phyloP scores from a whole-genome alignment of 176 grass and related monocot genomes.

The Hordeum marinum region DNA sequence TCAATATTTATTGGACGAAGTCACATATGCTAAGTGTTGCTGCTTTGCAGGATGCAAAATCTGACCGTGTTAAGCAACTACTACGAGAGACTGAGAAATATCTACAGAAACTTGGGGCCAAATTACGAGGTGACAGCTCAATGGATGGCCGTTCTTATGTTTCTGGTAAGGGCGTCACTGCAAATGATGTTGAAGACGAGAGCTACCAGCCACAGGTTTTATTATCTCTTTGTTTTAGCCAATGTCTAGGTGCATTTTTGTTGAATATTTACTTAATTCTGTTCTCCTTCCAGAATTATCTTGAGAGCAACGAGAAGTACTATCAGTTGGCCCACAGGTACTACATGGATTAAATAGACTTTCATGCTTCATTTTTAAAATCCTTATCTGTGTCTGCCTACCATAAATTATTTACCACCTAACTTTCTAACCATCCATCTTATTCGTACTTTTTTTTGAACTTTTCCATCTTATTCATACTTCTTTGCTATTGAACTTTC shows the following conservation, averaged over 20 bases:
- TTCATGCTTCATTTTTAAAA: constrained; percentile 6
- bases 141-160: constrained; percentile 46
- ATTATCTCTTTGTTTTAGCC: background rate
- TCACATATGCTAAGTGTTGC: constrained; percentile 8
- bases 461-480: constrained; percentile 16
- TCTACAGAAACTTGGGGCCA: constrained; percentile 83
- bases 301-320: constrained; percentile 99
- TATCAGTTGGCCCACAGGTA: constrained; percentile 98
- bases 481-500: constrained; percentile 14
- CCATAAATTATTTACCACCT: background rate
- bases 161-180: constrained; percentile 54
- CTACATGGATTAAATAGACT: constrained; percentile 21
- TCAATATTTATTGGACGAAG: constrained; percentile 9
- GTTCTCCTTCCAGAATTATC: constrained; percentile 79
- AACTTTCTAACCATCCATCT: background rate
- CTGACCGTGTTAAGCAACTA: constrained; percentile 94
- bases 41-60: constrained; percentile 90
- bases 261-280: constrained; percentile 26
- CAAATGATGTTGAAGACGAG: constrained; percentile 91
- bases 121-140: constrained; percentile 64
- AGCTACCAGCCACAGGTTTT: constrained; percentile 90
- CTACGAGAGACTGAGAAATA: constrained; percentile 99
- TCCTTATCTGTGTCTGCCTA: background rate
- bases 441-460: background rate
- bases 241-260: constrained; percentile 22